Evolutionary conservation across 2,329 filamentous ascomycete genomes (phyloP).

Genomic region (Nannizzia gypsea): DNA sequence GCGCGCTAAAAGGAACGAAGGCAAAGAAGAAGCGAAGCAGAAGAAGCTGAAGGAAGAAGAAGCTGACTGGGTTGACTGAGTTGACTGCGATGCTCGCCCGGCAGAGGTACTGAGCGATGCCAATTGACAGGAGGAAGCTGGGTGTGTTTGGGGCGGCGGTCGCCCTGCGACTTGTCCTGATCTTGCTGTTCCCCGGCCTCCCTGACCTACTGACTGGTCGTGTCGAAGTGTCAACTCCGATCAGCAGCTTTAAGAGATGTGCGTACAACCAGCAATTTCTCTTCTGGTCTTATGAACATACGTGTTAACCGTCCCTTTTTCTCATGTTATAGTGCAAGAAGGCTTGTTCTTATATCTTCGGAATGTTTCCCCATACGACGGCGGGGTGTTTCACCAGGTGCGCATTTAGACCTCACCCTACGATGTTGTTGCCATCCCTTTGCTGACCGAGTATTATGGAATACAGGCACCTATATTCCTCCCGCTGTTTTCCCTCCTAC

Average conservation of each 20-base stretch:
- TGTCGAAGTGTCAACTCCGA: slow-evolving; percentile 92
- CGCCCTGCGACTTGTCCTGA: slow-evolving; percentile 66
- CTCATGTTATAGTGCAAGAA: slow-evolving; percentile 61
- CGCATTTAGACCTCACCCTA: background rate
- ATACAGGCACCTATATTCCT: slow-evolving; percentile 71
- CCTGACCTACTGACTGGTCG: slow-evolving; percentile 77
- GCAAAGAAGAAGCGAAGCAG: background rate
- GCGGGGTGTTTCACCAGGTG: slow-evolving; percentile 65
- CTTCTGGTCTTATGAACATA: slow-evolving; percentile 10
- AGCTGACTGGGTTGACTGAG: background rate
- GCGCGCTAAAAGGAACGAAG: background rate
- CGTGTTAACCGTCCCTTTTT: background rate
- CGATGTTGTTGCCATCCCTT: background rate
- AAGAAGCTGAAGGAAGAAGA: background rate
- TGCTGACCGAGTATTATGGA: background rate
- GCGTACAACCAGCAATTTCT: slow-evolving; percentile 27
- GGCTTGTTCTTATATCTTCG: slow-evolving; percentile 91
- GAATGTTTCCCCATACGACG: slow-evolving; percentile 94
- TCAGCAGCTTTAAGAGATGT: slow-evolving; percentile 97
- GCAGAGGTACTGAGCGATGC: slow-evolving; percentile 30
- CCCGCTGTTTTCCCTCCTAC: slow-evolving; percentile 80
- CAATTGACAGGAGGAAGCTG: slow-evolving; percentile 47
- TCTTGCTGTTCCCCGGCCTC: slow-evolving; percentile 67
- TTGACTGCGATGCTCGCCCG: slow-evolving; percentile 1
- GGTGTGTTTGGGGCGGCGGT: slow-evolving; percentile 65